Percentiles rank a stretch among this genome's conserved stretches.
Evolutionary conservation across 2,329 filamentous ascomycete genomes (phyloP).

Genomic region (Xylaria arbuscula): DNA sequence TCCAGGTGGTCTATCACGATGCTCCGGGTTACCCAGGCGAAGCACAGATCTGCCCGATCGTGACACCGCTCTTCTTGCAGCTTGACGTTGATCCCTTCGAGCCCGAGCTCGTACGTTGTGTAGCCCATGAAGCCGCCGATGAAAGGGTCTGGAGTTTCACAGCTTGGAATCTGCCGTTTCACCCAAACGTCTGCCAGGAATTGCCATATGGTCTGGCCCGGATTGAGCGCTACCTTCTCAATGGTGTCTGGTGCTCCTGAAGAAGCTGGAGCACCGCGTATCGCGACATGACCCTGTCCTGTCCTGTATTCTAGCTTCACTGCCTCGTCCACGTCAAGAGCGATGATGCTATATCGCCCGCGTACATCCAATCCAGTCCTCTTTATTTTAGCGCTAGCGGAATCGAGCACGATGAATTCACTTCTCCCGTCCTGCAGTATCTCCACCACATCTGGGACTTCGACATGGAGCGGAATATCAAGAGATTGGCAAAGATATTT

Average conservation of each 20-base stretch:
- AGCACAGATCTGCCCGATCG: constrained; percentile 74
- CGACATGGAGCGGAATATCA: constrained; percentile 57
- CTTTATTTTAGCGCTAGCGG: constrained; percentile 64
- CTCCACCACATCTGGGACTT: constrained; percentile 67
- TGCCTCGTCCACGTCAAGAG: constrained; percentile 68
- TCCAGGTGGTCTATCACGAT: constrained; percentile 79
- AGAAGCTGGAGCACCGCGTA: constrained; percentile 40
- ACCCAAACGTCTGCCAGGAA: constrained; percentile 61
- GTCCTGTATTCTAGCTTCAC: constrained; percentile 68
- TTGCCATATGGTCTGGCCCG: constrained; percentile 59
- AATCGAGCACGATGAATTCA: constrained; percentile 69
- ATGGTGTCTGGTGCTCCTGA: constrained; percentile 36
- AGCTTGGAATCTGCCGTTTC: constrained; percentile 42
- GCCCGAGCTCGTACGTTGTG: constrained; percentile 84
- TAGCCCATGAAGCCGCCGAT: constrained; percentile 88
- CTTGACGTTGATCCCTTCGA: constrained; percentile 67
- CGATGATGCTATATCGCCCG: constrained; percentile 80
- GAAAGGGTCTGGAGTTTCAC: constrained; percentile 65
- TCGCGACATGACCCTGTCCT: constrained; percentile 56
- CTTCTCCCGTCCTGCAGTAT: constrained; percentile 54
- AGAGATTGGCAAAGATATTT: constrained; percentile 57
- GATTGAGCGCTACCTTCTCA: constrained; percentile 47
- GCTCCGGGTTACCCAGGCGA: constrained; percentile 81
- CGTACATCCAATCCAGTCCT: constrained; percentile 58
- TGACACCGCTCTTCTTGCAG: constrained; percentile 51